A percentile compares a stretch with the other conserved stretches of the same genome.
Conservation (phyloP, 331 rosid genomes). For the Quercus tomentella region DNA sequence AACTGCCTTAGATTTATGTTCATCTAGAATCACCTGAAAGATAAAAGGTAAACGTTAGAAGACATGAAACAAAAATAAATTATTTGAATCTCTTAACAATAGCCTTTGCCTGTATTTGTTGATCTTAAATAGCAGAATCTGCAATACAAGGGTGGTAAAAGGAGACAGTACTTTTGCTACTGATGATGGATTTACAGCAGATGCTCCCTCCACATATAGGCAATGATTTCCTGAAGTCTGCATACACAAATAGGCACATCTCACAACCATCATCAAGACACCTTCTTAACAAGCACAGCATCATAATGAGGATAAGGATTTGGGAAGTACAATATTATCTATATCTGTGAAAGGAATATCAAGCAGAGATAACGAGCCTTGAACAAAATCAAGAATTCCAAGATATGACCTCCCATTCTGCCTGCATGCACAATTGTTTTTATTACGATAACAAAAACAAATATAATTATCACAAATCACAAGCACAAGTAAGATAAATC, state of each 20-base stretch:
- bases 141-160: not conserved
- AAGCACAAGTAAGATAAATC: conserved; percentile 6
- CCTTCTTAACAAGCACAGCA: conserved; percentile 1
- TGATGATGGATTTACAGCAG: conserved; percentile 66
- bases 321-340: conserved; percentile 56
- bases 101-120: not conserved
- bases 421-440: conserved; percentile 43
- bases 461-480: not conserved
- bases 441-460: not conserved
- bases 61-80: not conserved
- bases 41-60: not conserved
- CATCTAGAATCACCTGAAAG: conserved; percentile 65
- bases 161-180: conserved; percentile 63
- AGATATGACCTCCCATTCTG: conserved; percentile 77
- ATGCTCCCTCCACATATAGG: conserved; percentile 86
- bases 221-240: conserved; percentile 61
- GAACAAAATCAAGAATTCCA: conserved; percentile 66
- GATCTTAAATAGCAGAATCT: not conserved
- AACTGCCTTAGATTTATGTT: conserved; percentile 45
- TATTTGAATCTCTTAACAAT: not conserved
- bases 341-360: conserved; percentile 86
- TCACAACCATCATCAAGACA: not conserved
- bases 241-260: conserved; percentile 21
- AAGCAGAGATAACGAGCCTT: conserved; percentile 51
- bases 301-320: conserved; percentile 14